A percentile compares a stretch with the other conserved stretches of the same genome.
These are phyloP conservation scores for Peronospora farinosa DNA, from an alignment of 352 stramenopile species.

Conservation along the genomic window DNA sequence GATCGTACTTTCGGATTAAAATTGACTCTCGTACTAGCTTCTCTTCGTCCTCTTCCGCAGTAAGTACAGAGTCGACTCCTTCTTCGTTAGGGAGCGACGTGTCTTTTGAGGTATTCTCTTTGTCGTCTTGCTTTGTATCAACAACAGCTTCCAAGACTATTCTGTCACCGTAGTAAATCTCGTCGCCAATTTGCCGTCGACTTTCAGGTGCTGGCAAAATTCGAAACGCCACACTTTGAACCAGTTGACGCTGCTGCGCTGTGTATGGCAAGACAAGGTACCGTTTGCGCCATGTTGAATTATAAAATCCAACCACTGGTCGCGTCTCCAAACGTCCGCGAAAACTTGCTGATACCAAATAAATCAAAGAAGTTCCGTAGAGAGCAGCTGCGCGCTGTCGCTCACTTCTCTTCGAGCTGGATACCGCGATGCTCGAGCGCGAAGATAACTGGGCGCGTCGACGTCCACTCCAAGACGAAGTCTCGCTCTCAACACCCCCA, in stretches of 20 bases:
- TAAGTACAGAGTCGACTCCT: constrained; percentile 1
- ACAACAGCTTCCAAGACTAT: constrained; percentile 61
- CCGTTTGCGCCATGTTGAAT: constrained; percentile 73
- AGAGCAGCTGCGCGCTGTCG: constrained; percentile 36
- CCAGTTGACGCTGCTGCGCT: constrained; percentile 53
- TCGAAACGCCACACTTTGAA: constrained; percentile 68
- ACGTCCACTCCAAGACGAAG: constrained; percentile 26
- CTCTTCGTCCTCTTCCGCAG: constrained; percentile 7
- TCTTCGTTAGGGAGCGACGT: constrained; percentile 20
- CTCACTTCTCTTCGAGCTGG: constrained; percentile 21
- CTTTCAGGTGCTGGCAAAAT: constrained; percentile 60
- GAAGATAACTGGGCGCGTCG: constrained; percentile 23
- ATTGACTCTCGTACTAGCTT: constrained; percentile 17
- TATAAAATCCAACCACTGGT: constrained; percentile 71
- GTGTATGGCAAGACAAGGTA: constrained; percentile 78
- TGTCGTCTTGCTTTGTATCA: constrained; percentile 9
- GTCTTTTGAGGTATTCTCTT: constrained; percentile 14
- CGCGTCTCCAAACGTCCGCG: constrained; percentile 67
- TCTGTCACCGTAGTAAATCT: constrained; percentile 72
- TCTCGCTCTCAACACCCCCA: constrained; percentile 28
- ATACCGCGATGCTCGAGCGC: constrained; percentile 12
- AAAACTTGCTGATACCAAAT: constrained; percentile 68
- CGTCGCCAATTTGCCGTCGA: constrained; percentile 47
- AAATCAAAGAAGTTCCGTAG: constrained; percentile 64
- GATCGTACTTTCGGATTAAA: constrained; percentile 73